A percentile compares a stretch with the other conserved stretches of the same genome.
phyloP scores from a whole-genome alignment of 345 rosid genomes.

The Corymbia maculata region DNA sequence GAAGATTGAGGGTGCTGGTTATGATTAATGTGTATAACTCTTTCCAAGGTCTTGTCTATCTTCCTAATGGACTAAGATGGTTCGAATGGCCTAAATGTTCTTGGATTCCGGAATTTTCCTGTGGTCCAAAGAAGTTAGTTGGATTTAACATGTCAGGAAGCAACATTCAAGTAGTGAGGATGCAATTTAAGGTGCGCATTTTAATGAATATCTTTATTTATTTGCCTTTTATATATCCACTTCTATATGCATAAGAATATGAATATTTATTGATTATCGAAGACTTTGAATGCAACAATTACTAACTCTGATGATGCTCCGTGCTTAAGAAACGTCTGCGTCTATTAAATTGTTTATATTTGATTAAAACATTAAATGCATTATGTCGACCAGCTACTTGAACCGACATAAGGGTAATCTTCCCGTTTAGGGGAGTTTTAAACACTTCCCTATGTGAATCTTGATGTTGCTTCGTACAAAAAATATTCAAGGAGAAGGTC shows the following conservation, averaged over 20 bases:
- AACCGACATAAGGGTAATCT: background rate
- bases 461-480: background rate
- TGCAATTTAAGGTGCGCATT: background rate
- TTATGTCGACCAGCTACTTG: background rate
- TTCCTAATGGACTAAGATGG: no score
- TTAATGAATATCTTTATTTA: background rate
- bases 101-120: background rate
- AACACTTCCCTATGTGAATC: background rate
- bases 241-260: no score
- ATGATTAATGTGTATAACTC: no score
- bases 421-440: background rate
- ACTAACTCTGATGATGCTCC: background rate
- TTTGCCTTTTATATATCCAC: no score
- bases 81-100: no score
- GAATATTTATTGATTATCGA: no score
- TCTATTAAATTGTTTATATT: no score
- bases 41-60: no score
- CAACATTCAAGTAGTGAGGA: background rate
- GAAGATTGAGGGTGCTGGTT: background rate
- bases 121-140: no score
- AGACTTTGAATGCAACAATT: background rate
- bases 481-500: background rate
- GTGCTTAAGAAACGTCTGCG: background rate
- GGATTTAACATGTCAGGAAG: no score
- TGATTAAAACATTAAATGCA: background rate